A percentile compares a stretch with the other conserved stretches of the same genome.
phyloP scores from a whole-genome alignment of 2,329 filamentous ascomycete species.

The Aplosporella prunicola region DNA sequence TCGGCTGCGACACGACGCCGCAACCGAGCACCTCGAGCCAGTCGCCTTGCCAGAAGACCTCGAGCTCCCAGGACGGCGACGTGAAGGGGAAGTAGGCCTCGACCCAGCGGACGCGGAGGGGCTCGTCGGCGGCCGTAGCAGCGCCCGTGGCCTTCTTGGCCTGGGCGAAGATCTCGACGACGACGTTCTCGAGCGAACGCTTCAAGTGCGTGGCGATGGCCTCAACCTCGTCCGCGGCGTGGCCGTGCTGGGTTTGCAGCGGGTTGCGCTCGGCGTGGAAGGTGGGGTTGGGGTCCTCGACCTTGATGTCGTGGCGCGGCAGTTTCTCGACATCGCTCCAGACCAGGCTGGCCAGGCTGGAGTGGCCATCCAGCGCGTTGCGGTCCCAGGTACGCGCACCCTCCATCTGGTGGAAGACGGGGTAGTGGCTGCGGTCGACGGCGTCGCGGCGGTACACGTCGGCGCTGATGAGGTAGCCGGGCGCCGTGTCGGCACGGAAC shows the following conservation, averaged over 20 bases:
- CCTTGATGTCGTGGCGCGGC: conserved; percentile 62
- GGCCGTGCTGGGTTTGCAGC: conserved; percentile 57
- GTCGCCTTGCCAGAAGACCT: conserved; percentile 87
- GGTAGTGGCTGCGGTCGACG: conserved; percentile 90
- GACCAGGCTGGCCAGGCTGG: conserved; percentile 44
- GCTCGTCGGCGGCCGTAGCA: conserved; percentile 48
- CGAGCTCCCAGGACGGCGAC: conserved; percentile 88
- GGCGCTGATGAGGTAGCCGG: conserved; percentile 82
- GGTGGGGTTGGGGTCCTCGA: conserved; percentile 75
- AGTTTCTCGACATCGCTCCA: conserved; percentile 61
- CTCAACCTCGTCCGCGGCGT: conserved; percentile 67
- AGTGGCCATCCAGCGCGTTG: conserved; percentile 39
- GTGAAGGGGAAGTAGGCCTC: conserved; percentile 98
- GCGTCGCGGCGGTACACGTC: conserved; percentile 95
- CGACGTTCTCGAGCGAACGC: conserved; percentile 77
- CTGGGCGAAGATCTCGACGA: conserved; percentile 76
- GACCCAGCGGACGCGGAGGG: conserved; percentile 82
- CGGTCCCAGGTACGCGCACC: conserved; percentile 85
- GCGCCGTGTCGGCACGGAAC: conserved; percentile 61
- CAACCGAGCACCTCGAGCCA: conserved; percentile 97
- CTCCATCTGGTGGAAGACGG: conserved; percentile 98
- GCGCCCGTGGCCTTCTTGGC: conserved; percentile 53
- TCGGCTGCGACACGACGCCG: conserved; percentile 74
- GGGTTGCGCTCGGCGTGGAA: conserved; percentile 74
- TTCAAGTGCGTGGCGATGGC: conserved; percentile 81